phyloP scores from a whole-genome alignment of 768 basidiomycete species.

The Agrocybe pediades region DNA sequence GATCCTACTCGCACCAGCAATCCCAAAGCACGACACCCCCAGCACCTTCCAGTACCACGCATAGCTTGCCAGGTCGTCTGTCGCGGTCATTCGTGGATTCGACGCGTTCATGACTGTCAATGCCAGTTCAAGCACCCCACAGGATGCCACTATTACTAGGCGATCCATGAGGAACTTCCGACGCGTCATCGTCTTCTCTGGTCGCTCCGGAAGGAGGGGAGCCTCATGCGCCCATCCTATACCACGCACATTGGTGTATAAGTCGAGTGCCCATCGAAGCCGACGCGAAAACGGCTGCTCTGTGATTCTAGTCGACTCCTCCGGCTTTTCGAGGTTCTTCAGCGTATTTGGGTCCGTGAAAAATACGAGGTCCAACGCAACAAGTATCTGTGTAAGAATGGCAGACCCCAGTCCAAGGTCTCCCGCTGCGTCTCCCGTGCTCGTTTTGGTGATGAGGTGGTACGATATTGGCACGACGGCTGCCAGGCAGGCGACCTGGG shows the following conservation, averaged over 20 bases:
- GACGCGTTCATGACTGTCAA: constrained; percentile 12
- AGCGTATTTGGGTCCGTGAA: constrained; percentile 27
- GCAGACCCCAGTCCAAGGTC: constrained; percentile 26
- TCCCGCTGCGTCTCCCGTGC: constrained; percentile 23
- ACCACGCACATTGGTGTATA: constrained; percentile 33
- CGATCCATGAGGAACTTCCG: constrained; percentile 23
- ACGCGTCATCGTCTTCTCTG: constrained; percentile 20
- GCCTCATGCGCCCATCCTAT: constrained; percentile 36
- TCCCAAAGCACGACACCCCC: constrained; percentile 17
- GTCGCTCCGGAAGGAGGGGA: constrained; percentile 16
- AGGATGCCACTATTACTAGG: constrained; percentile 9
- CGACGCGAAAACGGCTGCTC: constrained; percentile 18
- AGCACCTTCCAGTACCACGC: constrained; percentile 15
- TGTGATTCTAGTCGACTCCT: constrained; percentile 7
- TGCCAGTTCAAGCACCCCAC: constrained; percentile 6
- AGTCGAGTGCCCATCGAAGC: constrained; percentile 30
- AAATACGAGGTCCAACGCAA: constrained; percentile 28
- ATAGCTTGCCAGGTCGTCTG: constrained; percentile 7
- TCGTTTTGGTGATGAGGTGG: constrained; percentile 28
- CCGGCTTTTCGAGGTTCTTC: constrained; percentile 18
- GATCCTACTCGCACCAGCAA: constrained; percentile 18
- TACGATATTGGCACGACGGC: constrained; percentile 18
- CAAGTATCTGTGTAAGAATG: constrained; percentile 24
- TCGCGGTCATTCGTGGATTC: constrained; percentile 14
- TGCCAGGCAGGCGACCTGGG: constrained; percentile 13